phyloP scores from a whole-genome alignment of 73 alveolate genomes.

The Paramecium sonneborni region DNA sequence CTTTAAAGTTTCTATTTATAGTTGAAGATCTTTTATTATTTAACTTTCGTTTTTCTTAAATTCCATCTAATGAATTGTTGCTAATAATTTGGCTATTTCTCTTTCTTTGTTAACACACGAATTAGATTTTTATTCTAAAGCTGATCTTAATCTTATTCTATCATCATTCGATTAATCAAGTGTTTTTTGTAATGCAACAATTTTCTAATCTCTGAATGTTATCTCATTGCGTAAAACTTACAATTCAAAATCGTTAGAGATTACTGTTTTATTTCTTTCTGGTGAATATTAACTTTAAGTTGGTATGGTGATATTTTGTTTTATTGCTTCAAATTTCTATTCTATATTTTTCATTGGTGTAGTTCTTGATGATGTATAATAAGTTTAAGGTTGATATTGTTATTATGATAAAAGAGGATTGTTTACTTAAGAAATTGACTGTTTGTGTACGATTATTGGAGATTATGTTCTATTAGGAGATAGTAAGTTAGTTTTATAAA shows the following conservation, averaged over 20 bases:
- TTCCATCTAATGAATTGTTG: slow-evolving; percentile 48
- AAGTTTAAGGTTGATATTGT: background rate
- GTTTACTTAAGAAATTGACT: background rate
- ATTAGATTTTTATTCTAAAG: slow-evolving; percentile 9
- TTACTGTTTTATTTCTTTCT: background rate
- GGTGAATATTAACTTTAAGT: background rate
- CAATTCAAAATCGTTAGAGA: background rate
- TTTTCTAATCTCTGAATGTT: background rate
- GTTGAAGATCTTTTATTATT: background rate
- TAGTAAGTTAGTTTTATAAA: background rate
- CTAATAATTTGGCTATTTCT: slow-evolving; percentile 51
- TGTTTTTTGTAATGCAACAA: background rate
- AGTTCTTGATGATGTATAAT: background rate
- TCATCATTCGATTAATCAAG: slow-evolving; percentile 30
- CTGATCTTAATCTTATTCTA: slow-evolving; percentile 23
- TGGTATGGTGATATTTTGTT: background rate
- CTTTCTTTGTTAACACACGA: slow-evolving; percentile 42
- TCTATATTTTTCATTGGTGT: background rate
- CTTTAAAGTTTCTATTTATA: background rate
- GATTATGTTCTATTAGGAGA: background rate
- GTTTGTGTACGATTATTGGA: background rate
- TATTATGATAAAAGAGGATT: background rate
- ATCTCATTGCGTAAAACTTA: background rate
- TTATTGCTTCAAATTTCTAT: background rate
- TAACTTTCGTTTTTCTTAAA: background rate